Evolutionary conservation across 73 alveolate species (phyloP).

Genomic region (Paraurostyla sp.): DNA sequence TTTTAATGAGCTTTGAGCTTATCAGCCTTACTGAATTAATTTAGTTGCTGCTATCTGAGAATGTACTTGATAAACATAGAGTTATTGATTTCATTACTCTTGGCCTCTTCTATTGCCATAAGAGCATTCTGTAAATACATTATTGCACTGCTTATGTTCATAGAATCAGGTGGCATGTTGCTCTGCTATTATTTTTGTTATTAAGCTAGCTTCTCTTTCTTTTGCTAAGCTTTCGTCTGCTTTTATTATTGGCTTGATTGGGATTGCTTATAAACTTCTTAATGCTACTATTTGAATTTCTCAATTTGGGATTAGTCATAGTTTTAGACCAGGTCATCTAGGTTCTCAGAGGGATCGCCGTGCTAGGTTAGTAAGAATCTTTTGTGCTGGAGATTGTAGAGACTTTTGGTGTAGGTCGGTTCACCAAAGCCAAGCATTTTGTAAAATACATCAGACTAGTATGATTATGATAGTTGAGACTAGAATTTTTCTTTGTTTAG

Average conservation of each 20-base stretch:
- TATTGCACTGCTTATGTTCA: slow-evolving; percentile 46
- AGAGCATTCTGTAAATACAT: slow-evolving; percentile 56
- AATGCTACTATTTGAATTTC: slow-evolving; percentile 18
- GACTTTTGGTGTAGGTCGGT: slow-evolving; percentile 19
- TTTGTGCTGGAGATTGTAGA: background rate
- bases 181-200: background rate
- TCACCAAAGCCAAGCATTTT: slow-evolving; percentile 21
- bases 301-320: slow-evolving; percentile 11
- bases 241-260: background rate
- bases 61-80: slow-evolving; percentile 17
- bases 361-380: slow-evolving; percentile 5
- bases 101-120: slow-evolving; percentile 22
- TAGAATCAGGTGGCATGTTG: slow-evolving; percentile 57
- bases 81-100: slow-evolving; percentile 45
- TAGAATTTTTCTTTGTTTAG: background rate
- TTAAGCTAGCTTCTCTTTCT: slow-evolving; percentile 37
- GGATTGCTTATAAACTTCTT: background rate
- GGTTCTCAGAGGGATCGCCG: slow-evolving; percentile 26
- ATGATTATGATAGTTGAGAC: background rate
- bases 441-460: slow-evolving; percentile 39
- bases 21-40: background rate
- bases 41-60: slow-evolving; percentile 36
- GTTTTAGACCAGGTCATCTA: background rate
- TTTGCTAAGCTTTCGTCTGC: slow-evolving; percentile 50
- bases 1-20: too few relatives aligned